Percentiles rank a stretch among this genome's conserved stretches.
phyloP scores from a whole-genome alignment of 805 yeast genomes.

The Wickerhamiella allomyrinae region DNA sequence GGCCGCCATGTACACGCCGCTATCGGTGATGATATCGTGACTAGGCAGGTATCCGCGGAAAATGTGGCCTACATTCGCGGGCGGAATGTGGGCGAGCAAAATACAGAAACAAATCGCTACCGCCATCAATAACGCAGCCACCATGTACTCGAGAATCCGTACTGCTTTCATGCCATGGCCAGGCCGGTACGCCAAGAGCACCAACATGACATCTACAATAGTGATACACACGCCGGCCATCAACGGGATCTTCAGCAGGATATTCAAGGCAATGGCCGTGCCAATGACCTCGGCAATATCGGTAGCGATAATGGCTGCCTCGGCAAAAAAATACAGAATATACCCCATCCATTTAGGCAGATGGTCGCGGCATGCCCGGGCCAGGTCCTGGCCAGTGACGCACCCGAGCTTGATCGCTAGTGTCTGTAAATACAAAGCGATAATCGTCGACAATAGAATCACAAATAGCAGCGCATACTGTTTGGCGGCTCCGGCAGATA shows the following conservation, averaged over 20 bases:
- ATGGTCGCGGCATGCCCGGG: slow-evolving; percentile 70
- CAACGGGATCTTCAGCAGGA: slow-evolving; percentile 65
- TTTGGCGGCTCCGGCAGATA: slow-evolving; percentile 83
- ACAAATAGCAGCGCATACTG: slow-evolving; percentile 67
- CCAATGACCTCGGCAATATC: slow-evolving; percentile 97
- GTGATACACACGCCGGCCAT: slow-evolving; percentile 75
- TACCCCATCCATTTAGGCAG: slow-evolving; percentile 39
- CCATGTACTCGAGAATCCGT: slow-evolving; percentile 69
- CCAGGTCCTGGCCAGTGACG: slow-evolving; percentile 86
- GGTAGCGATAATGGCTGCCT: slow-evolving; percentile 83
- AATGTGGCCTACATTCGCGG: slow-evolving; percentile 40
- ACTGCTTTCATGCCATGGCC: slow-evolving; percentile 67
- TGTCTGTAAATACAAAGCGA: slow-evolving; percentile 78
- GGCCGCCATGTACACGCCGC: slow-evolving; percentile 64
- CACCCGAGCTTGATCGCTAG: slow-evolving; percentile 81
- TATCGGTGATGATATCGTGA: slow-evolving; percentile 34
- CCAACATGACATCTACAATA: slow-evolving; percentile 71
- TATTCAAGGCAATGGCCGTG: slow-evolving; percentile 86
- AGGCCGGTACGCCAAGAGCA: slow-evolving; percentile 77
- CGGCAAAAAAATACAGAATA: slow-evolving; percentile 62
- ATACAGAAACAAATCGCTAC: slow-evolving; percentile 78
- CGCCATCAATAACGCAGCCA: slow-evolving; percentile 58
- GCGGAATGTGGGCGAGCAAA: slow-evolving; percentile 57
- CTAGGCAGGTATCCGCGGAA: slow-evolving; percentile 55
- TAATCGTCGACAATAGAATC: slow-evolving; percentile 60